Evolutionary conservation across 345 rosid genomes (phyloP).

Genomic region (Arabidopsis suecica): DNA sequence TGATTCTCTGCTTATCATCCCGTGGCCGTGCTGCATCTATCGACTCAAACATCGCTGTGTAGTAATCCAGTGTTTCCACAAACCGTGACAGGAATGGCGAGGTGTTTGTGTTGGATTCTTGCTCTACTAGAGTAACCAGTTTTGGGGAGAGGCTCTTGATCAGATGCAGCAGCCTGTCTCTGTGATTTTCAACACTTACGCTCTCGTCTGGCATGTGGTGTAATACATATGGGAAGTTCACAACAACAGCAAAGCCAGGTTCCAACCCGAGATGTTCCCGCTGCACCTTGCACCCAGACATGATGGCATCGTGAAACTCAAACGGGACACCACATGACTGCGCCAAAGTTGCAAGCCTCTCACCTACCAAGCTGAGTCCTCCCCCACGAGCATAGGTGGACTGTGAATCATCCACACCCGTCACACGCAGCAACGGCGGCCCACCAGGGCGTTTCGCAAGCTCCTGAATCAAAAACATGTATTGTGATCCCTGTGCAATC

Average conservation of each 20-base stretch:
- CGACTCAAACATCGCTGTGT: constrained; percentile 83
- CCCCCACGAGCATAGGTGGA: constrained; percentile 94
- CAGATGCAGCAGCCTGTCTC: constrained; percentile 78
- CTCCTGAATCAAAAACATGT: constrained; percentile 61
- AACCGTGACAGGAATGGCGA: constrained; percentile 71
- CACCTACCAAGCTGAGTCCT: constrained; percentile 75
- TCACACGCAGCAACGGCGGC: constrained; percentile 71
- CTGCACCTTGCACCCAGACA: constrained; percentile 72
- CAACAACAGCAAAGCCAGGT: constrained; percentile 81
- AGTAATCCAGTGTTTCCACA: constrained; percentile 68
- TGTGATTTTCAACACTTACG: constrained; percentile 72
- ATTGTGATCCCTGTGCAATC: constrained; percentile 90
- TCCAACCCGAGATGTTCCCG: constrained; percentile 62
- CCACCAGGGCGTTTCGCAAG: constrained; percentile 73
- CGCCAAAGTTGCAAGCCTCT: constrained; percentile 60
- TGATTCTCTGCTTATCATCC: constrained; percentile 70
- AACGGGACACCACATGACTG: constrained; percentile 63
- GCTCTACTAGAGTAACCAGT: constrained; percentile 76
- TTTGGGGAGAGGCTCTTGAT: constrained; percentile 84
- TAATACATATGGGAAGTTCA: constrained; percentile 82
- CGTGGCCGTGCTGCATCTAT: constrained; percentile 63
- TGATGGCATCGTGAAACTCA: constrained; percentile 77
- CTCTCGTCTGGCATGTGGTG: constrained; percentile 99
- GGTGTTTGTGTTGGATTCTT: constrained; percentile 86
- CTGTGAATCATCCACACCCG: constrained; percentile 93